Evolutionary conservation across 495 filamentous ascomycete species (phyloP).

Genomic region (Penicillium malachiteum): DNA sequence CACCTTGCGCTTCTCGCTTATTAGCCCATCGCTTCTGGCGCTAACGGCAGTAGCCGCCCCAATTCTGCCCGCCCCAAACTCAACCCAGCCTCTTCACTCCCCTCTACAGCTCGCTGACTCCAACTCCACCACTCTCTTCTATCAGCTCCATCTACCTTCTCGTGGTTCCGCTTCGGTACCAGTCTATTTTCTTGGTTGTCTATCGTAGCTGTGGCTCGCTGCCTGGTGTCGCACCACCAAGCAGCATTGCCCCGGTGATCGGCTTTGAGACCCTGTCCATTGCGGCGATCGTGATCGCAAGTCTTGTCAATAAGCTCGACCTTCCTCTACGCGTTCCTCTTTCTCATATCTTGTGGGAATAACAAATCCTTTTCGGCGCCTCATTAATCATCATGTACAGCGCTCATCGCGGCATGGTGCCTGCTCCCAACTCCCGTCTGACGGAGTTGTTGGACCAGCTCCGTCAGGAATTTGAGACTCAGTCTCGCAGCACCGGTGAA

Average conservation of each 20-base stretch:
- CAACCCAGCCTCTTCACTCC: conserved; percentile 28
- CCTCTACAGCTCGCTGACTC: conserved; percentile 5
- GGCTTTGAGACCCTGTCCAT: conserved; percentile 12
- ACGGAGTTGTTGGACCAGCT: conserved; percentile 90
- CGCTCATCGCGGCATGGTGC: conserved; percentile 80
- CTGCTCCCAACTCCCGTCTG: conserved; percentile 70
- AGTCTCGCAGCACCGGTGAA: conserved; percentile 70
- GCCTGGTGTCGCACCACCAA: conserved; percentile 29
- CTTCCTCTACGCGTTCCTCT: not conserved
- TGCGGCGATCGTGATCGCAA: conserved; percentile 17
- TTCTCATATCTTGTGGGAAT: not conserved
- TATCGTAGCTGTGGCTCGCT: conserved; percentile 25
- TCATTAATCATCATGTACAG: conserved; percentile 70
- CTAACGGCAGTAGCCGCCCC: conserved; percentile 32
- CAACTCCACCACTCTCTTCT: conserved; percentile 2
- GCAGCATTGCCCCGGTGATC: conserved; percentile 24
- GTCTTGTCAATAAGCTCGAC: conserved; percentile 14
- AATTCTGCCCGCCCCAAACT: conserved; percentile 30
- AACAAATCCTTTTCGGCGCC: not conserved
- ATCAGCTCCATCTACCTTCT: not conserved
- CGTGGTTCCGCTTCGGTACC: not conserved
- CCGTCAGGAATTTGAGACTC: conserved; percentile 83
- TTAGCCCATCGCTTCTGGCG: conserved; percentile 38
- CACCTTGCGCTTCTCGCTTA: conserved; percentile 33
- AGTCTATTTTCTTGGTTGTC: not conserved